Conservation (phyloP, 306 rosid species). For the Trichosanthes truncata region DNA sequence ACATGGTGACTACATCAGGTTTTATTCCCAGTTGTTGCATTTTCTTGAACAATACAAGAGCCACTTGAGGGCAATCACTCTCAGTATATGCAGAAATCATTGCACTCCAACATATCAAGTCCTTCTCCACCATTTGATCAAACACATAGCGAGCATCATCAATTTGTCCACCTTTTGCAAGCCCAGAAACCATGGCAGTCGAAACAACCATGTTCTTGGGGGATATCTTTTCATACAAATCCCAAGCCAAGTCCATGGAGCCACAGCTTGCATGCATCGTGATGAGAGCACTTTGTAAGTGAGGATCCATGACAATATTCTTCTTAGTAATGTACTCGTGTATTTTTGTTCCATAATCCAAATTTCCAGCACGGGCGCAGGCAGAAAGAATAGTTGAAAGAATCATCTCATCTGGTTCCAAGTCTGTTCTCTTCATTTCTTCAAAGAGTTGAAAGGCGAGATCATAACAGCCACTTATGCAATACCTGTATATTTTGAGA, state of each 20-base stretch:
- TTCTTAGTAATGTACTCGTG: conserved; percentile 34
- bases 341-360: conserved; percentile 26
- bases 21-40: conserved; percentile 32
- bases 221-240: conserved; percentile 31
- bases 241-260: conserved; percentile 57
- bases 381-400: conserved; percentile 60
- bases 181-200: conserved; percentile 68
- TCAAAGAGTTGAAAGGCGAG: conserved; percentile 51
- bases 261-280: conserved; percentile 67
- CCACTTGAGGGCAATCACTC: conserved; percentile 63
- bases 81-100: conserved; percentile 77
- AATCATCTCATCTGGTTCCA: conserved; percentile 50
- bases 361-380: conserved; percentile 44
- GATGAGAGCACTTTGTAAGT: conserved; percentile 52
- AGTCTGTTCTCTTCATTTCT: conserved; percentile 44
- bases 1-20: conserved; percentile 65
- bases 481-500: conserved; percentile 35
- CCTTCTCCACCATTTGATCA: conserved; percentile 51
- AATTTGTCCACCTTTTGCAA: conserved; percentile 45
- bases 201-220: conserved; percentile 47
- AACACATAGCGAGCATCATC: conserved; percentile 52
- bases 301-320: conserved; percentile 24
- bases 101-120: conserved; percentile 74
- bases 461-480: conserved; percentile 48
- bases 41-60: conserved; percentile 53